Conservation (phyloP, 495 filamentous ascomycete genomes). For the Amphirosellinia nigrospora region DNA sequence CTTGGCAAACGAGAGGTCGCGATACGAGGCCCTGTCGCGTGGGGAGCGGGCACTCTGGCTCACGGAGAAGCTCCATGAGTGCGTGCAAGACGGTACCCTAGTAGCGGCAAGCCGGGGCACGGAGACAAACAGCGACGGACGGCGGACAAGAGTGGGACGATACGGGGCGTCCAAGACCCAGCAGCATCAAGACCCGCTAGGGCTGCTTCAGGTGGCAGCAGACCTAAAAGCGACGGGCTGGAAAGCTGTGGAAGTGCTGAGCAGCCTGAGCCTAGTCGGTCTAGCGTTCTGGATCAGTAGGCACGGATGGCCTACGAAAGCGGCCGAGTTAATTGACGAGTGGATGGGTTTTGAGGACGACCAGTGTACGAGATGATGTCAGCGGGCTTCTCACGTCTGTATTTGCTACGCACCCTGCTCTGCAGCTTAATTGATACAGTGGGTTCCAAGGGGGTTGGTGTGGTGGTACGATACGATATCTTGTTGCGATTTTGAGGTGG, state of each 20-base stretch:
- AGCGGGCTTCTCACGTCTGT: background rate
- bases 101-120: slow-evolving; percentile 45
- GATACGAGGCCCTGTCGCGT: slow-evolving; percentile 72
- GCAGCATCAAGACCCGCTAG: slow-evolving; percentile 72
- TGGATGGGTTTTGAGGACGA: slow-evolving; percentile 28
- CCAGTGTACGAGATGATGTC: background rate
- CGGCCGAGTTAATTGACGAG: slow-evolving; percentile 33
- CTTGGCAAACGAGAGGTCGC: slow-evolving; percentile 77
- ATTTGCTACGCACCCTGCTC: background rate
- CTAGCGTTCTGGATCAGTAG: slow-evolving; percentile 67
- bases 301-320: slow-evolving; percentile 38
- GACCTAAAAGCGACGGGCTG: slow-evolving; percentile 69
- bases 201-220: slow-evolving; percentile 72
- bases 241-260: slow-evolving; percentile 77
- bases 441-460: background rate
- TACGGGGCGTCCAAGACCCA: slow-evolving; percentile 40
- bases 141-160: slow-evolving; percentile 31
- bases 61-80: slow-evolving; percentile 74
- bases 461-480: background rate
- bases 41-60: slow-evolving; percentile 83
- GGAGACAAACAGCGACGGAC: slow-evolving; percentile 11
- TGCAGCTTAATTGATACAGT: background rate
- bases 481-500: background rate
- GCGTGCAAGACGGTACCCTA: slow-evolving; percentile 72
- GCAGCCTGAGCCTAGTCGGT: slow-evolving; percentile 74